A percentile compares a stretch with the other conserved stretches of the same genome.
Conservation (phyloP, 2,329 filamentous ascomycete species). For the Xylaria sp. region DNA sequence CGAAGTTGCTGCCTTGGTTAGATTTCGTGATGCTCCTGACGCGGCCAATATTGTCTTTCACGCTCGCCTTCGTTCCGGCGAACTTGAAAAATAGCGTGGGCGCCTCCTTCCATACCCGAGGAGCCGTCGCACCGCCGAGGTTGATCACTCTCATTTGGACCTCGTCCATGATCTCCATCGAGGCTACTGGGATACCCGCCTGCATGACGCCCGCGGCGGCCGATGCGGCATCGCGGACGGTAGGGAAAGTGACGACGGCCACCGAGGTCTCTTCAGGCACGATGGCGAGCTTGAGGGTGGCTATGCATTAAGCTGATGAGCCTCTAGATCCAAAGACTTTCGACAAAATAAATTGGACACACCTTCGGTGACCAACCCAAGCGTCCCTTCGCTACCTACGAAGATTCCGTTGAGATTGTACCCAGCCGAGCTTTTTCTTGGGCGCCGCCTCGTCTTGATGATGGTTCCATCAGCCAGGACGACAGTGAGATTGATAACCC, state of each 20-base stretch:
- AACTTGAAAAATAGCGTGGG: constrained; percentile 90
- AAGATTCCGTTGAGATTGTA: constrained; percentile 86
- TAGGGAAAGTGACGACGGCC: constrained; percentile 81
- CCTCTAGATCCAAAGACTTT: neutral
- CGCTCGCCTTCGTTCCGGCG: constrained; percentile 79
- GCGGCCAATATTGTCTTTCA: constrained; percentile 77
- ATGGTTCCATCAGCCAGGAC: constrained; percentile 81
- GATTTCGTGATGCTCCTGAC: constrained; percentile 74
- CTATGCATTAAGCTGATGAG: constrained; percentile 48
- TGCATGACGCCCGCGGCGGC: constrained; percentile 82
- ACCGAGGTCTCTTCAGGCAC: constrained; percentile 81
- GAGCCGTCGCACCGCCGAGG: constrained; percentile 73
- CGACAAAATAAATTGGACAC: constrained; percentile 18
- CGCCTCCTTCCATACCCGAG: constrained; percentile 75
- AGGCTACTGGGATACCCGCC: constrained; percentile 76
- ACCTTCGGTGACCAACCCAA: constrained; percentile 82
- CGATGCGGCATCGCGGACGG: constrained; percentile 78
- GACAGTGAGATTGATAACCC: constrained; percentile 84
- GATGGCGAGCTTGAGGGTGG: constrained; percentile 81
- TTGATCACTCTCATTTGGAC: constrained; percentile 89
- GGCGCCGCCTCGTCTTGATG: constrained; percentile 81
- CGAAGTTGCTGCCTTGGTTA: constrained; percentile 74
- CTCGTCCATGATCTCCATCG: constrained; percentile 89
- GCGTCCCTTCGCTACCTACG: constrained; percentile 82
- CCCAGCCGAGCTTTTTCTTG: constrained; percentile 81